Evolutionary conservation across 805 yeast species (phyloP), one percentile per base, ranked within the genome.

Genomic region (Candida ortonii): DNA sequence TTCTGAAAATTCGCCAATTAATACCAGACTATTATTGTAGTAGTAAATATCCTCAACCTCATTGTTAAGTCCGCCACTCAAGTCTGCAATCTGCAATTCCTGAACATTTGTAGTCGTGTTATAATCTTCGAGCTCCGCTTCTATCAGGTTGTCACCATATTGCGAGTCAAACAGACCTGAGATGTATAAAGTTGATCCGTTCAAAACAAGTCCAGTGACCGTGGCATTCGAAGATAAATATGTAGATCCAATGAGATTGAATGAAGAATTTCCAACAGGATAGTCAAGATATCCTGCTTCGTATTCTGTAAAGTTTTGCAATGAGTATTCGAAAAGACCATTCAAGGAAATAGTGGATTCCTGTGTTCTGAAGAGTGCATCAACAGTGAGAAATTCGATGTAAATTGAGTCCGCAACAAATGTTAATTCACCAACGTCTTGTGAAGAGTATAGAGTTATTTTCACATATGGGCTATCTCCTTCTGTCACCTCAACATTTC

Each of bases 271-370:
- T 0, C 78, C 76, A 25, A 78, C 39, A 3, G 59, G 57, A 19
- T 43, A 21, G 3, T 43, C 50, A 16, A 56, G 44, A 9, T 49
- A 42, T 4, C 54, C 30, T 12, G 13, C 15, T 12, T 25, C 22
- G 18, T 43, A 43, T 3, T 37, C 41, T 7, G 81, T 63, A 55
- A 84, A 86, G 55, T 88, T 88, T 2, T 73, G 59, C 22, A 78
- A 61, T 1, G 86, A 78, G 57, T 81, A 93, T 61, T 90, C 96
- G 52, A 90, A 86, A 14, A 90, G 49, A 7, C 95, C 95, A 55
- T 84, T 83, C 32, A 89, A 55, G 2, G 67, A 51, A 21, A 78
- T 38, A 5, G 13, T 22, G 3, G 7, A 14, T 25, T 50, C 46
- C 14, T 51, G 50, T 12, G 28, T 18, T 12, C 44, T 39, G n/a